These are phyloP conservation scores for Echites panduratus DNA, from an alignment of 257 asterid genomes.

Conservation along the genomic window DNA sequence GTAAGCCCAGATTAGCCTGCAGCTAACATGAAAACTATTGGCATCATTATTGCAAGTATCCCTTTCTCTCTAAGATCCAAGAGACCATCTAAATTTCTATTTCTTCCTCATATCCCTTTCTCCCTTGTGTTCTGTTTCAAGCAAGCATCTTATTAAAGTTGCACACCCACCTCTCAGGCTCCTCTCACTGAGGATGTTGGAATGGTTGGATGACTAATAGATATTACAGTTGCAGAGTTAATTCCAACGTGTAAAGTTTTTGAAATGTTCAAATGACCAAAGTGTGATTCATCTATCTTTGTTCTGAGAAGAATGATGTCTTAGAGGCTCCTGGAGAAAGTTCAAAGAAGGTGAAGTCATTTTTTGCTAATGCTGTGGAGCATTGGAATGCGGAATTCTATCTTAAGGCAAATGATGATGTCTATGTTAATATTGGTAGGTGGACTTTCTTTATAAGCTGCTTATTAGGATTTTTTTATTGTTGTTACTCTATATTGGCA, in stretches of 20 bases:
- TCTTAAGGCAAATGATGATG: slow-evolving; percentile 74
- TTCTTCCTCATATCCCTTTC: not conserved
- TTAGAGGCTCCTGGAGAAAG: slow-evolving; percentile 57
- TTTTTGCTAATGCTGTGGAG: slow-evolving; percentile 67
- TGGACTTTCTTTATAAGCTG: slow-evolving; percentile 4
- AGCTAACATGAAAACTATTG: not conserved
- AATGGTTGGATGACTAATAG: not conserved
- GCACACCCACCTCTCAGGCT: too few relatives aligned
- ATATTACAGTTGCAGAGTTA: not conserved
- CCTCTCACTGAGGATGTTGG: too few relatives aligned
- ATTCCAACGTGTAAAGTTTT: not conserved
- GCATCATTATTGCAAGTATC: not conserved
- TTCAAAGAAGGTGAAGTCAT: slow-evolving; percentile 59
- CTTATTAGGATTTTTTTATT: not conserved
- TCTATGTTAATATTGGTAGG: slow-evolving; percentile 74
- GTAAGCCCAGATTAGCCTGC: not conserved
- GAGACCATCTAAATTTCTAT: not conserved
- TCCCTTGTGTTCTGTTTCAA: not conserved
- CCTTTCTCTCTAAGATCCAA: not conserved
- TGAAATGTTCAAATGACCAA: slow-evolving; percentile 7
- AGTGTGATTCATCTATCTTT: slow-evolving; percentile 3
- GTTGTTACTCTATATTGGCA: not conserved
- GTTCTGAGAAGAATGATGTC: slow-evolving; percentile 51
- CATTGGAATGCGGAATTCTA: slow-evolving; percentile 90
- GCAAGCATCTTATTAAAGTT: not conserved